Evolutionary conservation across 2,329 filamentous ascomycete genomes (phyloP).

Genomic region (Penicillium sp.): DNA sequence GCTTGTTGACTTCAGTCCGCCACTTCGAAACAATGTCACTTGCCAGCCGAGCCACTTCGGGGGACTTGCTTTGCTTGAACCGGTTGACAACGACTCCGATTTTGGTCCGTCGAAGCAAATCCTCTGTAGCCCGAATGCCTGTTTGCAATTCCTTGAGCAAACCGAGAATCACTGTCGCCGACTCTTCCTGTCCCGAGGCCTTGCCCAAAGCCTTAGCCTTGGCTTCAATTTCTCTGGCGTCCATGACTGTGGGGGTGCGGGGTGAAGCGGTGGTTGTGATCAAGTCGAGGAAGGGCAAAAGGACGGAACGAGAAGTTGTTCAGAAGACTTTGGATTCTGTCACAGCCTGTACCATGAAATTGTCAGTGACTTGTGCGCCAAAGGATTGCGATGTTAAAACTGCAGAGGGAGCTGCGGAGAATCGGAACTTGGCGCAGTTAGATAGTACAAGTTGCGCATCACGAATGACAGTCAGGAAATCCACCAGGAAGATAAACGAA

Average conservation of each 20-base stretch:
- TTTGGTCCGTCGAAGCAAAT: constrained; percentile 84
- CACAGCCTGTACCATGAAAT: neutral
- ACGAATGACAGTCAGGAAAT: neutral
- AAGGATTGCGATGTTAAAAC: neutral
- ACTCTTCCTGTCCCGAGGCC: constrained; percentile 72
- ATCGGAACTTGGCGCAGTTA: neutral
- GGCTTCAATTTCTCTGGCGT: constrained; percentile 76
- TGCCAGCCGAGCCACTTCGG: constrained; percentile 69
- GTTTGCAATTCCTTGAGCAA: constrained; percentile 78
- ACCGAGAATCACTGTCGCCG: constrained; percentile 67
- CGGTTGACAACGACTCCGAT: constrained; percentile 89
- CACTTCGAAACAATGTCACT: constrained; percentile 77
- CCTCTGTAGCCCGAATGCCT: constrained; percentile 80
- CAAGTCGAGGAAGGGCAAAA: neutral
- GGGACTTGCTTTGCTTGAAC: constrained; percentile 75
- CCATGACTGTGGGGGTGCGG: constrained; percentile 54
- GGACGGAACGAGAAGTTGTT: neutral
- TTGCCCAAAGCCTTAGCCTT: constrained; percentile 79
- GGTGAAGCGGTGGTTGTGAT: neutral
- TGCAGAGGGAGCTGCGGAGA: neutral
- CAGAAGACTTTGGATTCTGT: neutral
- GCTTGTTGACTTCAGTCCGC: constrained; percentile 49
- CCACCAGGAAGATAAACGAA: neutral
- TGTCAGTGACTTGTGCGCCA: neutral
- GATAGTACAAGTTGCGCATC: neutral